These are phyloP conservation scores for Fistulifera pelliculosa DNA, from an alignment of 108 stramenopile species.

Conservation along the genomic window DNA sequence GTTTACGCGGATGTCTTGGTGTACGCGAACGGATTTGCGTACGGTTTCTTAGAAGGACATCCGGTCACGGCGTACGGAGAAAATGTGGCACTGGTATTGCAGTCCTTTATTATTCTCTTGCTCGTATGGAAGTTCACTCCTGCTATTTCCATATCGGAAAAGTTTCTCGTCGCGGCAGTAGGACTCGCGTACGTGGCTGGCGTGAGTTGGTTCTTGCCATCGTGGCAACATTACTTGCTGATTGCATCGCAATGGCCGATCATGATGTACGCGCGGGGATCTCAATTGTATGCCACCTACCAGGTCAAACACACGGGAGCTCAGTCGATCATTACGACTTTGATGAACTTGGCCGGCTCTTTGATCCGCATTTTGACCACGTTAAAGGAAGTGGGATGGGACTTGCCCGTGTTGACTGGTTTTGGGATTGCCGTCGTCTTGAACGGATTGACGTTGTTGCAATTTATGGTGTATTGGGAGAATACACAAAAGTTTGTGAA, in stretches of 20 bases:
- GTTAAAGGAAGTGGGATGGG: slow-evolving; percentile 65
- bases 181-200: slow-evolving; percentile 29
- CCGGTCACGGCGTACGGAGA: slow-evolving; percentile 83
- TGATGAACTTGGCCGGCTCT: slow-evolving; percentile 54
- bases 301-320: slow-evolving; percentile 65
- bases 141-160: slow-evolving; percentile 16
- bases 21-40: slow-evolving; percentile 59
- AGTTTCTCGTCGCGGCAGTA: slow-evolving; percentile 16
- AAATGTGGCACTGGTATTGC: slow-evolving; percentile 49
- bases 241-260: slow-evolving; percentile 56
- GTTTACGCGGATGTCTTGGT: slow-evolving; percentile 59
- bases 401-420: slow-evolving; percentile 48
- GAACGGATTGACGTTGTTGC: slow-evolving; percentile 47
- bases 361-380: slow-evolving; percentile 62
- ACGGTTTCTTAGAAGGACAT: slow-evolving; percentile 50
- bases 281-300: slow-evolving; percentile 49
- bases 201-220: slow-evolving; percentile 36
- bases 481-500: slow-evolving; percentile 42
- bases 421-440: slow-evolving; percentile 36
- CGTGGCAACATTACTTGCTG: slow-evolving; percentile 38
- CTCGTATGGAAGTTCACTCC: slow-evolving; percentile 47
- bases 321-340: slow-evolving; percentile 54
- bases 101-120: slow-evolving; percentile 37
- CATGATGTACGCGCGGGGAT: slow-evolving; percentile 43
- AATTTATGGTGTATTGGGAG: slow-evolving; percentile 48